phyloP scores from a whole-genome alignment of 2,329 filamentous ascomycete genomes.

The Cladosporium oxysporum region DNA sequence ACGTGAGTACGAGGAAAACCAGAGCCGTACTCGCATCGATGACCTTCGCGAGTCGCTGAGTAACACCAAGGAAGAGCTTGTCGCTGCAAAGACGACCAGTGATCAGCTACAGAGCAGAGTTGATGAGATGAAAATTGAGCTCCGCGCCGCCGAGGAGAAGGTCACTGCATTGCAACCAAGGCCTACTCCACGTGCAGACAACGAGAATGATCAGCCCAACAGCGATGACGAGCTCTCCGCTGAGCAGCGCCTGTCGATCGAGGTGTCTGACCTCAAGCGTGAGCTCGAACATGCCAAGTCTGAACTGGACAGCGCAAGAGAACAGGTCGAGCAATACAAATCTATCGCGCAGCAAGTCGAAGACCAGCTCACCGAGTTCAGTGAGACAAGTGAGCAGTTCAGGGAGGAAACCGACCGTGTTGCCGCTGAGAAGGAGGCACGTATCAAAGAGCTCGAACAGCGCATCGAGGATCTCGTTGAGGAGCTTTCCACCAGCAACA shows the following conservation, averaged over 20 bases:
- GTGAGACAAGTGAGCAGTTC: conserved; percentile 80
- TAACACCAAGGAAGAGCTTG: conserved; percentile 80
- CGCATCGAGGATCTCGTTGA: conserved; percentile 79
- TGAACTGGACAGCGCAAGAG: conserved; percentile 78
- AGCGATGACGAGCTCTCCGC: conserved; percentile 56
- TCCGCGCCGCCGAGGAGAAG: conserved; percentile 87
- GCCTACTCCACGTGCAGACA: conserved; percentile 25
- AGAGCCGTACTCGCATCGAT: conserved; percentile 88
- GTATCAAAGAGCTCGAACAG: conserved; percentile 78
- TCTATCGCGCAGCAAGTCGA: conserved; percentile 84
- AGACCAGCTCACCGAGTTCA: conserved; percentile 78
- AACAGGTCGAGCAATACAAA: conserved; percentile 84
- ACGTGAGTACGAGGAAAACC: conserved; percentile 86
- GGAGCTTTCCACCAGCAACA: conserved; percentile 80
- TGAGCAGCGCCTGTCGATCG: conserved; percentile 78
- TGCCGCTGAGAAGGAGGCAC: conserved; percentile 74
- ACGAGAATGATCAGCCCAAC: conserved; percentile 50
- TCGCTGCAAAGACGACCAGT: conserved; percentile 80
- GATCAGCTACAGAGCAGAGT: conserved; percentile 88
- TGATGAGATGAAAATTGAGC: conserved; percentile 83
- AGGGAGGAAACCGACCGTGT: conserved; percentile 79
- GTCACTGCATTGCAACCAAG: conserved; percentile 76
- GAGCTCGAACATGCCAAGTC: conserved; percentile 79
- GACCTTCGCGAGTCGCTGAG: conserved; percentile 80
- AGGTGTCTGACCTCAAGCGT: conserved; percentile 83